Conservation (phyloP, 1,284 basidiomycete species). For the Leccinum solheimii region DNA sequence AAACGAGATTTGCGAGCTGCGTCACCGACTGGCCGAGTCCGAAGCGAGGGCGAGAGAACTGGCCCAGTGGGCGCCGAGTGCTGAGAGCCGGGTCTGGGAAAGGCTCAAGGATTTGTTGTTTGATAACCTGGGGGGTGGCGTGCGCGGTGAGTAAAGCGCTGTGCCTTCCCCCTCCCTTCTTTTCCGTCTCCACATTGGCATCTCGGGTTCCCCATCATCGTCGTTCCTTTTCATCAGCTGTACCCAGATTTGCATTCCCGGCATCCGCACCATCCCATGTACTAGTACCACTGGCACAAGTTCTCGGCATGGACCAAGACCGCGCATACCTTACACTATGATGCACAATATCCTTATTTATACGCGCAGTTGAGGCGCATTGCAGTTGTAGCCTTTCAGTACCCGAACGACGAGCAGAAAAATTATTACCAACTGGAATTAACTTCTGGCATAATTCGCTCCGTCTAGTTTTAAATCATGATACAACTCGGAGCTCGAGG, state of each 20-base stretch:
- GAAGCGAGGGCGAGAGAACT: slow-evolving; percentile 26
- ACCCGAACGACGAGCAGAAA: slow-evolving; percentile 4
- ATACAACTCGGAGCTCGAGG: slow-evolving; percentile 17
- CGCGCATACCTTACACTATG: slow-evolving; percentile 25
- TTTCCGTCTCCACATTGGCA: slow-evolving; percentile 10
- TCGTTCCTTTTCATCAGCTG: slow-evolving; percentile 14
- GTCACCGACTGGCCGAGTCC: slow-evolving; percentile 24
- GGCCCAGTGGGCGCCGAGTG: slow-evolving; percentile 12
- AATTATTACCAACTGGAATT: slow-evolving; percentile 7
- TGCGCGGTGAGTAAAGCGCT: slow-evolving; percentile 23
- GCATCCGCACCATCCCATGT: slow-evolving; percentile 28
- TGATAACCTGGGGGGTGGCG: slow-evolving; percentile 26
- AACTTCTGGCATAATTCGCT: not conserved
- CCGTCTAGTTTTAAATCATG: slow-evolving; percentile 9
- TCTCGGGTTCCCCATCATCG: slow-evolving; percentile 1
- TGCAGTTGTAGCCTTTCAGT: slow-evolving; percentile 19
- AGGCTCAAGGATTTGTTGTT: slow-evolving; percentile 33
- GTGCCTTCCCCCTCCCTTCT: not conserved
- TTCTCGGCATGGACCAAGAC: slow-evolving; percentile 26
- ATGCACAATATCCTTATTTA: slow-evolving; percentile 21
- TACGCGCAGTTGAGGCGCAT: slow-evolving; percentile 24
- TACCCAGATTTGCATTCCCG: slow-evolving; percentile 22
- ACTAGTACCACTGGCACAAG: slow-evolving; percentile 15
- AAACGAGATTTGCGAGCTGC: slow-evolving; percentile 26
- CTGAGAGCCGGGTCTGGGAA: slow-evolving; percentile 30